Evolutionary conservation across 768 basidiomycete species (phyloP).

Genomic region (Scleroderma citrinum): DNA sequence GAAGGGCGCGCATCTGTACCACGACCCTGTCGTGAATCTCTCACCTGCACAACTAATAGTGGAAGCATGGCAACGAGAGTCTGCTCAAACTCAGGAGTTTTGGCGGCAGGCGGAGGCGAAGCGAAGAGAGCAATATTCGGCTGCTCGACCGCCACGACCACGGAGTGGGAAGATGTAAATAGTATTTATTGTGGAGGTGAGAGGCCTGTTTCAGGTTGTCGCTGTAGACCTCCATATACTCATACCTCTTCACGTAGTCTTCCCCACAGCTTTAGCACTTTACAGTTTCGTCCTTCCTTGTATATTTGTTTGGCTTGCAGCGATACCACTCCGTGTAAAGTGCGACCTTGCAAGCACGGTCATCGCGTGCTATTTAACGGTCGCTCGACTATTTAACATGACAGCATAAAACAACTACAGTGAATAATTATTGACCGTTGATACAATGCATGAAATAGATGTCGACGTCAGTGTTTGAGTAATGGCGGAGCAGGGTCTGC

Average conservation of each 20-base stretch:
- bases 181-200: constrained; percentile 15
- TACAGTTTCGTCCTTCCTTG: constrained; percentile 26
- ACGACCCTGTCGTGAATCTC: constrained; percentile 24
- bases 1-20: constrained; percentile 23
- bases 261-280: background rate
- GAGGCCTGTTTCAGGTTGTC: background rate
- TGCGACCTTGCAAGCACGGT: constrained; percentile 8
- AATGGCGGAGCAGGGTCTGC: constrained; percentile 7
- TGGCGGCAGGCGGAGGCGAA: constrained; percentile 56
- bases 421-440: constrained; percentile 18
- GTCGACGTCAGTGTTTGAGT: constrained; percentile 13
- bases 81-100: constrained; percentile 49
- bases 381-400: constrained; percentile 8
- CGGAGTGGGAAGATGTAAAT: constrained; percentile 49
- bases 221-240: background rate
- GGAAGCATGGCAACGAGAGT: constrained; percentile 61
- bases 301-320: constrained; percentile 22
- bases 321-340: constrained; percentile 26
- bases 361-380: constrained; percentile 7
- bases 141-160: constrained; percentile 30
- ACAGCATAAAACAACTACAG: constrained; percentile 12
- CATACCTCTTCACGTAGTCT: background rate
- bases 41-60: constrained; percentile 61
- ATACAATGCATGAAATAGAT: constrained; percentile 19
- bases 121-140: constrained; percentile 39